Percentiles rank a stretch among this genome's conserved stretches.
Evolutionary conservation across 1,284 basidiomycete genomes (phyloP).

Genomic region (Fomitopsis betulina): DNA sequence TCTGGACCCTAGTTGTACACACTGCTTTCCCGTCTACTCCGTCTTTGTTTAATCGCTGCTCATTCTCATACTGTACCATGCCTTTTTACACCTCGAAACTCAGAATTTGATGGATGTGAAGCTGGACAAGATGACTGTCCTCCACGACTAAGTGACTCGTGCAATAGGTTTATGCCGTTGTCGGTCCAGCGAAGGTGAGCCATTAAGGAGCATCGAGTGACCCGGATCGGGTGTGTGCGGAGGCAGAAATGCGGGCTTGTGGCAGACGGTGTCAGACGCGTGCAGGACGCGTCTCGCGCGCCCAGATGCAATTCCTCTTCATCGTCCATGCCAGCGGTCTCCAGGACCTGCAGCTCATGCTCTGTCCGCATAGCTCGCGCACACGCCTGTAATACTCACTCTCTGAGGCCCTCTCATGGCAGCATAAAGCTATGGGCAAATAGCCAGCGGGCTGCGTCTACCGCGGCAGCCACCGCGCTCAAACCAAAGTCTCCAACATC

Average conservation of each 20-base stretch:
- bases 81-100: background rate
- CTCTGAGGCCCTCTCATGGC: background rate
- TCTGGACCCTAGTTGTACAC: conserved; percentile 25
- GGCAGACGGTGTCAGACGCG: background rate
- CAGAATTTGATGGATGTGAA: background rate
- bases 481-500: background rate
- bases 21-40: conserved; percentile 10
- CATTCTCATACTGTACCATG: conserved; percentile 12
- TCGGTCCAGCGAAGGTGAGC: too few species aligned
- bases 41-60: conserved; percentile 18
- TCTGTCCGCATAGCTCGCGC: background rate
- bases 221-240: background rate
- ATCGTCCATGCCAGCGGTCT: background rate
- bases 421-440: background rate
- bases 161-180: too few species aligned
- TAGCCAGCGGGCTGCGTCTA: conserved; percentile 12
- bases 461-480: conserved; percentile 1
- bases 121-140: too few species aligned
- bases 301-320: background rate
- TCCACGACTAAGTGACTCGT: too few species aligned
- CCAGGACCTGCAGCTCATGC: conserved; percentile 1
- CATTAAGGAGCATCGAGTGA: background rate
- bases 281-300: background rate
- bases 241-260: background rate
- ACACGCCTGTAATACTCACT: background rate